phyloP scores from a whole-genome alignment of 805 yeast species.

The Candida silvatica region DNA sequence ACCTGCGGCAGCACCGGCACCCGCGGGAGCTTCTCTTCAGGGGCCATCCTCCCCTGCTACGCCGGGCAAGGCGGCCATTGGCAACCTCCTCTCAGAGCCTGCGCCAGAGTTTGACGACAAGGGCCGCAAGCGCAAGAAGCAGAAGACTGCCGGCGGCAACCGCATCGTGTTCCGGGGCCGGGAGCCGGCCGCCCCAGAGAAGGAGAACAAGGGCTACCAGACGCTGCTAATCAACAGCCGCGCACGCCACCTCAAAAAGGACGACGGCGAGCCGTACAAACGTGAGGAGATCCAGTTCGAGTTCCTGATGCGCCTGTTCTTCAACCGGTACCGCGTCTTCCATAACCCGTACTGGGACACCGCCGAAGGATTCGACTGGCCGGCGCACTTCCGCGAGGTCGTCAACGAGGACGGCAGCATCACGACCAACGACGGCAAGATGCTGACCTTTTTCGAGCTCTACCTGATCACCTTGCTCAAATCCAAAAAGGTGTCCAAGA shows the following conservation, averaged over 20 bases:
- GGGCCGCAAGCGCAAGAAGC: background rate
- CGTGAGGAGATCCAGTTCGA: slow-evolving; percentile 81
- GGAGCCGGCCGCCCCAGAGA: slow-evolving; percentile 6
- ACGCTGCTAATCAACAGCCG: slow-evolving; percentile 23
- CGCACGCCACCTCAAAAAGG: slow-evolving; percentile 64
- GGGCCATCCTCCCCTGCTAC: no score
- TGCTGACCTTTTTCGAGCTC: slow-evolving; percentile 72
- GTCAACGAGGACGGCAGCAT: slow-evolving; percentile 17
- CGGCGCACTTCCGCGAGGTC: slow-evolving; percentile 20
- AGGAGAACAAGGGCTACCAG: slow-evolving; percentile 18
- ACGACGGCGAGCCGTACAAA: slow-evolving; percentile 91
- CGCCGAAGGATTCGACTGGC: slow-evolving; percentile 28
- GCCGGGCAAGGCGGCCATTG: no score
- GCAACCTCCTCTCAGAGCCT: no score
- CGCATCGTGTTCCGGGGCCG: no score
- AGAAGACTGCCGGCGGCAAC: no score
- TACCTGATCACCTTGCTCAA: slow-evolving; percentile 77
- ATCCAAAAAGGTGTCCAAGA: slow-evolving; percentile 74
- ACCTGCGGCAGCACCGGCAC: no score
- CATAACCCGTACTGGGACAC: slow-evolving; percentile 44
- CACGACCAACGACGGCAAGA: slow-evolving; percentile 26
- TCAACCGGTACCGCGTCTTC: slow-evolving; percentile 57
- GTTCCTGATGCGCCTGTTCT: slow-evolving; percentile 57
- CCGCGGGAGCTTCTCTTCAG: no score
- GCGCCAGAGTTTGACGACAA: background rate